Conservation (phyloP, 2,329 filamentous ascomycete species). For the Calonectria hongkongensis region DNA sequence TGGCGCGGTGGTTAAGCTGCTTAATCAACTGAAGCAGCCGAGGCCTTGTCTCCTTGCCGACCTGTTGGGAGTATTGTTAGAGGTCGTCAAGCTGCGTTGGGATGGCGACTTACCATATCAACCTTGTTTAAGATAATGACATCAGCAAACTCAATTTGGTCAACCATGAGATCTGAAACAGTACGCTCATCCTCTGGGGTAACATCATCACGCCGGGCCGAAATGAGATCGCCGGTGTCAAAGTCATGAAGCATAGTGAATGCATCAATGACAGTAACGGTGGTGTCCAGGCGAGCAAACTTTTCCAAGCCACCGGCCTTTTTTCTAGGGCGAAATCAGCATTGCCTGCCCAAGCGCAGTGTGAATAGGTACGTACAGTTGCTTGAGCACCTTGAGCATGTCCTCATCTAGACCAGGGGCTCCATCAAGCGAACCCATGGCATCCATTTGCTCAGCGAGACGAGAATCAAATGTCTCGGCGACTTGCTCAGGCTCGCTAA, state of each 20-base stretch:
- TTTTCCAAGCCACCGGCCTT: slow-evolving; percentile 78
- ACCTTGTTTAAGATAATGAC: slow-evolving; percentile 83
- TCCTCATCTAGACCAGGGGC: slow-evolving; percentile 58
- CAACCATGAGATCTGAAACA: slow-evolving; percentile 84
- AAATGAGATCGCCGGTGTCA: slow-evolving; percentile 80
- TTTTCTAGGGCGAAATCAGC: slow-evolving; percentile 57
- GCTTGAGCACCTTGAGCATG: slow-evolving; percentile 60
- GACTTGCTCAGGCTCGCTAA: slow-evolving; percentile 84
- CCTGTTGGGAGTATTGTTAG: slow-evolving; percentile 49
- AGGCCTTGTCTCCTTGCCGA: slow-evolving; percentile 63
- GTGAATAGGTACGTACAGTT: slow-evolving; percentile 54
- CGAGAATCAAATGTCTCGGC: slow-evolving; percentile 82
- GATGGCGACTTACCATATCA: slow-evolving; percentile 70
- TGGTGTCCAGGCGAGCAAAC: slow-evolving; percentile 81
- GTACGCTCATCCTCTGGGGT: slow-evolving; percentile 82
- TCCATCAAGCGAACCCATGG: slow-evolving; percentile 56
- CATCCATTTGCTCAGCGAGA: slow-evolving; percentile 68
- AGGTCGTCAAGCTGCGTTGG: background rate
- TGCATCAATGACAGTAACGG: slow-evolving; percentile 83
- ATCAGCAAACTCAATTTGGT: slow-evolving; percentile 86
- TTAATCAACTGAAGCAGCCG: slow-evolving; percentile 73
- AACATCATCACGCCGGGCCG: slow-evolving; percentile 77
- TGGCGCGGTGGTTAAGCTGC: slow-evolving; percentile 80
- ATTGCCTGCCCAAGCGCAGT: background rate
- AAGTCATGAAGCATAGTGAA: slow-evolving; percentile 85